phyloP scores from a whole-genome alignment of 1,284 basidiomycete species.

The Apiotrichum brassicae region DNA sequence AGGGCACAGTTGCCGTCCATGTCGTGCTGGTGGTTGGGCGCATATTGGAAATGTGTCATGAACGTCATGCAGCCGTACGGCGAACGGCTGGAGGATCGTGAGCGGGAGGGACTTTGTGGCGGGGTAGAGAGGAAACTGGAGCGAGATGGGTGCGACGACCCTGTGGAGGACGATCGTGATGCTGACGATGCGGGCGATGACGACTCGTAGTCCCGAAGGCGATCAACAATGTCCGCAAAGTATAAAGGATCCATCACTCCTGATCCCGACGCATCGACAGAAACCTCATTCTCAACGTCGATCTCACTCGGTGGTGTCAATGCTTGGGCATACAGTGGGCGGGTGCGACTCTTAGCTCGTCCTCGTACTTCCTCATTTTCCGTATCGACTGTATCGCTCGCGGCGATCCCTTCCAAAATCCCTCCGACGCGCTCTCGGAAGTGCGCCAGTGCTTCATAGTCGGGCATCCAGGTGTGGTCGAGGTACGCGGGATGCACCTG shows the following conservation, averaged over 20 bases:
- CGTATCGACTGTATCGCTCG: neutral
- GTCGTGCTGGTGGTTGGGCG: neutral
- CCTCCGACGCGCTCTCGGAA: neutral
- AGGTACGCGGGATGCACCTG: constrained; percentile 1
- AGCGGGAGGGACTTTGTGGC: too few relatives aligned
- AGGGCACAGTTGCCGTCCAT: too few relatives aligned
- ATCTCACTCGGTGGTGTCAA: too few relatives aligned
- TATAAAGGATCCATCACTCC: neutral
- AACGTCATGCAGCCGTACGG: neutral
- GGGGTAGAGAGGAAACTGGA: too few relatives aligned
- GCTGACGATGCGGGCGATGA: neutral
- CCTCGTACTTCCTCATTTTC: too few relatives aligned
- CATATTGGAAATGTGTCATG: neutral
- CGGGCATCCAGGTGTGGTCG: neutral
- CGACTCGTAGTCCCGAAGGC: neutral
- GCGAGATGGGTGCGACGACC: too few relatives aligned
- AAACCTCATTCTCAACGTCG: neutral
- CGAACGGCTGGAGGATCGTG: neutral
- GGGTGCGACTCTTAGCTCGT: too few relatives aligned
- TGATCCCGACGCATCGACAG: neutral
- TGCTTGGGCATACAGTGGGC: neutral
- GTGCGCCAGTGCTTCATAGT: neutral
- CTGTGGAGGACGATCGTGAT: neutral
- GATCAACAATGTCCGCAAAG: neutral
- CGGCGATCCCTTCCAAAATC: neutral